Evolutionary conservation across 1,139 yeast species (phyloP), one percentile per base, ranked within the genome.

Genomic region (Suhomyces ambrosiae): DNA sequence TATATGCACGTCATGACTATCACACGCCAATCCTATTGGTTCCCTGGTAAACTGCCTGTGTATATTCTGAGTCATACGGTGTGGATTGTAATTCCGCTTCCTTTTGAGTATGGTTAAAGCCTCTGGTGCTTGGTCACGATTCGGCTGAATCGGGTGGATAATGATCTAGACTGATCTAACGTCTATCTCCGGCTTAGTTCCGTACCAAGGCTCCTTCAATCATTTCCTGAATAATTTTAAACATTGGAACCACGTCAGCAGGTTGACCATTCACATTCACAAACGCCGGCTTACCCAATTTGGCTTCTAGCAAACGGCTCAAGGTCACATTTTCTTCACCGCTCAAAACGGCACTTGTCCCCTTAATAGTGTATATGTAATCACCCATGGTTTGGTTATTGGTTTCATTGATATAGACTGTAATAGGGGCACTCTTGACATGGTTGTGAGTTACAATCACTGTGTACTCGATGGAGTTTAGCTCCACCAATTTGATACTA

Each of bases 361-460:
- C 31, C 22, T 48, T 42, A 22, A 56, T 53, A 8, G 58, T 49
- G 42, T 56, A 56, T 11, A 48, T 48, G 35, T 56, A 56, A 27
- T 50, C 47, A 15, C 59, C 59, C 34, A 53, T 38, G 11, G 37
- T 15, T 3, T 27, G 9, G 34, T 49, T 49, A 29, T 47, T 50
- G 12, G 16, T 33, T 27, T 49, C 48, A 39, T 47, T 53, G 30
- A 54, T 30, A 39, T 56, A 54, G 4, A 54, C 50, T 11, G 56
- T 46, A 8, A 52, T 36, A 2, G 60, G 60, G 2, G 50, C 38
- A 8, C 37, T 45, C 11, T 32, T 34, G 7, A 18, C 17, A 3
- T 15, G 22, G 21, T 35, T 13, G 30, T 40, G 33, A 23, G 46
- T 47, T 10, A 46, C 49, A 22, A 45, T 47, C 38, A 55, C 38